phyloP scores from a whole-genome alignment of 768 basidiomycete species.

The Pleurotus eryngii region DNA sequence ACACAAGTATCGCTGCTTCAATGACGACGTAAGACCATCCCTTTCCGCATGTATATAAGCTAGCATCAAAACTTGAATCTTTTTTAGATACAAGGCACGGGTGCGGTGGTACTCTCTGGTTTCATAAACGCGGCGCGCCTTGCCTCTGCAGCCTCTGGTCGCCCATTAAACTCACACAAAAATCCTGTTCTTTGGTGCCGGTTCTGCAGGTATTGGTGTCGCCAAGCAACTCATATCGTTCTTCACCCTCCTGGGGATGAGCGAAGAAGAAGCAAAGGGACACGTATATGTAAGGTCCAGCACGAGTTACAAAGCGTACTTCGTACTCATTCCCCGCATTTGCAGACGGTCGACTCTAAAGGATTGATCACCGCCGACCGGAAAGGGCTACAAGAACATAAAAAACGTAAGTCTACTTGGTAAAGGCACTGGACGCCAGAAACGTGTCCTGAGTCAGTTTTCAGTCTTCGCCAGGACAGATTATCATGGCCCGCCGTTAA shows the following conservation, averaged over 20 bases:
- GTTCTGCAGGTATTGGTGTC: conserved; percentile 86
- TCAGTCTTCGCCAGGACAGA: conserved; percentile 74
- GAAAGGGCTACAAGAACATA: conserved; percentile 68
- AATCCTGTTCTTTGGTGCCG: conserved; percentile 90
- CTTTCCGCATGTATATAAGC: conserved; percentile 1
- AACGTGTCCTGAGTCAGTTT: not conserved
- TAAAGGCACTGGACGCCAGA: too few species aligned
- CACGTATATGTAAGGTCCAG: conserved; percentile 57
- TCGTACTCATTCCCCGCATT: conserved; percentile 11
- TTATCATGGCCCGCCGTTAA: conserved; percentile 60
- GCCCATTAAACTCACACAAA: conserved; percentile 67
- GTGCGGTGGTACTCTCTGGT: conserved; percentile 71
- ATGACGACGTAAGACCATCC: conserved; percentile 59
- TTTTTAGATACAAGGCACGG: conserved; percentile 64
- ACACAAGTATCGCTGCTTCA: conserved; percentile 57
- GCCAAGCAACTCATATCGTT: conserved; percentile 81
- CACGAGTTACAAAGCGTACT: not conserved
- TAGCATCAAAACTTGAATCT: conserved; percentile 1
- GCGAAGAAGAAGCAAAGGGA: conserved; percentile 60
- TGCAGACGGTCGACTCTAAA: conserved; percentile 71
- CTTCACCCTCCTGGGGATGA: conserved; percentile 68
- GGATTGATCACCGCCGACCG: conserved; percentile 72
- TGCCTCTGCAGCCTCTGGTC: conserved; percentile 50
- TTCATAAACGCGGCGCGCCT: conserved; percentile 71
- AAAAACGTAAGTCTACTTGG: conserved; percentile 47